Base-by-base conservation (phyloP, 192 early-diverging fungal species). In the Coemansia sp. region DNA sequence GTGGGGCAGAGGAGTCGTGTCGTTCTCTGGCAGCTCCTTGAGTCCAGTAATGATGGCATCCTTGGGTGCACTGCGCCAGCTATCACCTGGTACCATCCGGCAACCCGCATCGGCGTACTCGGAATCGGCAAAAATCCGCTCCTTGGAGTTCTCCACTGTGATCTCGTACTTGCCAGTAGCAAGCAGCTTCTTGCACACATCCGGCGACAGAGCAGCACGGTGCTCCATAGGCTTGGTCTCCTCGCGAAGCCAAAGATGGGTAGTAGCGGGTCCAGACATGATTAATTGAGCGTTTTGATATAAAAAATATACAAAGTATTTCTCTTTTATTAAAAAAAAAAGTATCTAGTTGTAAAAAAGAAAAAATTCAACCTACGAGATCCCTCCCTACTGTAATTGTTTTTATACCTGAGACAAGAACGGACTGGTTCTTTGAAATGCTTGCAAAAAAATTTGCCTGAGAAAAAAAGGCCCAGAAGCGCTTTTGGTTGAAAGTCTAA, bases 191-290 rank as follows among this genome's bases (percentile, higher is more conserved):
- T 90, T 87, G 79, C 83, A 84, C 43, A 83, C 83, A 22, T 78
- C 77, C 13, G 95, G 95, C 22, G 95, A 94, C 56, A 98, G 77
- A 28, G 90, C 91, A 29, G 93, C 88, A 46, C 95, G 82, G 74
- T 90, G 87, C 81, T 98, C 95, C 75, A 93, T 90, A 24, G 86
- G 81, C 85, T 98, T 98, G 58, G 94, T 98, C 74, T 98, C 95
- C 37, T 94, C 93, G 60, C 95, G 87, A 48, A 98, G 85, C 95
- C 95, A 98, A 51, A 89, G 75, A 51, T 90, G 84, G 58, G 78
- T 67, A 15, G 38, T 57, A 9, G 60, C 35, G 0, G 64, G 41
- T 8, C 50, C 19, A 29, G 55, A 40, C 53, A 63, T 63, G 22
- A 3, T 24, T 5, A 43, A 25, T 14, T 43, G 27, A 10, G 18